These are phyloP conservation scores for Exophiala aquamarina DNA, from an alignment of 2,329 filamentous ascomycete species.

Conservation along the genomic window DNA sequence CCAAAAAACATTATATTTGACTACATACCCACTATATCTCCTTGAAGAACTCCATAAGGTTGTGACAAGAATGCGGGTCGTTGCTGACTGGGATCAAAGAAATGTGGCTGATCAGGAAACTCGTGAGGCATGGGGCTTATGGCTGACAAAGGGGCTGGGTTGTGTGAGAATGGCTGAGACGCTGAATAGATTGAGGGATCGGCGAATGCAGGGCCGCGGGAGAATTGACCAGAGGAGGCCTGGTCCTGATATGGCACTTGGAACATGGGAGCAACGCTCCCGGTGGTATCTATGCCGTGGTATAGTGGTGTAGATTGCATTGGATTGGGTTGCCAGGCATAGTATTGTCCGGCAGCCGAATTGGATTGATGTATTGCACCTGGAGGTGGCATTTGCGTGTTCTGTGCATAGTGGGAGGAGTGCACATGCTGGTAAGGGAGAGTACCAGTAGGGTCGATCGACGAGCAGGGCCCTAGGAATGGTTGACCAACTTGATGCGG, in stretches of 20 bases:
- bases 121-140: conserved; percentile 1
- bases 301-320: no score
- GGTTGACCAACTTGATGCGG: neutral
- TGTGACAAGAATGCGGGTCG: conserved; percentile 3
- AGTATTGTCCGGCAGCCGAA: no score
- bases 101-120: conserved; percentile 1
- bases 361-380: no score
- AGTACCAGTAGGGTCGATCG: neutral
- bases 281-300: no score
- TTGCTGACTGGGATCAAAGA: conserved; percentile 1
- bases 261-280: no score
- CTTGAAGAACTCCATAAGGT: conserved; percentile 4
- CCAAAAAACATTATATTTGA: conserved; percentile 2
- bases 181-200: neutral
- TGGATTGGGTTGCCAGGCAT: no score
- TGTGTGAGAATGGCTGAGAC: neutral
- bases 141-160: neutral
- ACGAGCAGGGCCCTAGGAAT: neutral
- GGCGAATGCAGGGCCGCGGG: neutral
- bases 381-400: neutral
- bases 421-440: neutral
- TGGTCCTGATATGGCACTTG: no score
- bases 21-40: conserved; percentile 19
- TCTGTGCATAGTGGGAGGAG: neutral
- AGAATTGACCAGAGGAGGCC: no score